Percentiles rank a stretch among this genome's conserved stretches.
These are phyloP conservation scores for Aspergillus carbonarius DNA, from an alignment of 2,329 filamentous ascomycete genomes.

Conservation along the genomic window DNA sequence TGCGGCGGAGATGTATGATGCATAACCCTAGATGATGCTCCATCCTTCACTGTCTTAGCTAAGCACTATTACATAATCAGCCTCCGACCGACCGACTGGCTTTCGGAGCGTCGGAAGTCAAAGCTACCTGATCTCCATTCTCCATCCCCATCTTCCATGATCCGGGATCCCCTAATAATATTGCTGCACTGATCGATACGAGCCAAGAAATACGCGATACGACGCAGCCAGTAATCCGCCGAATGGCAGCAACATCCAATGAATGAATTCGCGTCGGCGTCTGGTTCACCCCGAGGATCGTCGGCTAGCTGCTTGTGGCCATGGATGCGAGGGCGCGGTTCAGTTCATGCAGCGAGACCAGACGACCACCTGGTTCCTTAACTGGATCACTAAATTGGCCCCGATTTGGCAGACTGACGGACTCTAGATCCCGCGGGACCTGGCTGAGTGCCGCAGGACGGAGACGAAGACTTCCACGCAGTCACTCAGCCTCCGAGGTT, in stretches of 20 bases:
- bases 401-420: not conserved
- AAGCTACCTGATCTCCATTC: no score
- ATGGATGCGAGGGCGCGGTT: conserved; percentile 1
- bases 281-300: conserved; percentile 6
- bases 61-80: not conserved
- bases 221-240: not conserved
- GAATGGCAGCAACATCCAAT: not conserved
- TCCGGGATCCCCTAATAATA: no score
- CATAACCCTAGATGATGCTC: not conserved
- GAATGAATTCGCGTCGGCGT: not conserved
- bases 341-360: not conserved
- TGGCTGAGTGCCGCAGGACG: no score
- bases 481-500: not conserved
- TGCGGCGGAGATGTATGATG: not conserved
- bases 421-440: not conserved
- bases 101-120: not conserved
- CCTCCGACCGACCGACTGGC: not conserved
- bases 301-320: conserved; percentile 5
- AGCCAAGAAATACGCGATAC: not conserved
- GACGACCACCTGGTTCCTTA: not conserved
- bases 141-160: not conserved
- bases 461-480: no score
- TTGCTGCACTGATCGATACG: not conserved
- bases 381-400: not conserved
- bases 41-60: no score